Evolutionary conservation across 1,284 basidiomycete genomes (phyloP).

Genomic region (Sporisorium scitamineum): DNA sequence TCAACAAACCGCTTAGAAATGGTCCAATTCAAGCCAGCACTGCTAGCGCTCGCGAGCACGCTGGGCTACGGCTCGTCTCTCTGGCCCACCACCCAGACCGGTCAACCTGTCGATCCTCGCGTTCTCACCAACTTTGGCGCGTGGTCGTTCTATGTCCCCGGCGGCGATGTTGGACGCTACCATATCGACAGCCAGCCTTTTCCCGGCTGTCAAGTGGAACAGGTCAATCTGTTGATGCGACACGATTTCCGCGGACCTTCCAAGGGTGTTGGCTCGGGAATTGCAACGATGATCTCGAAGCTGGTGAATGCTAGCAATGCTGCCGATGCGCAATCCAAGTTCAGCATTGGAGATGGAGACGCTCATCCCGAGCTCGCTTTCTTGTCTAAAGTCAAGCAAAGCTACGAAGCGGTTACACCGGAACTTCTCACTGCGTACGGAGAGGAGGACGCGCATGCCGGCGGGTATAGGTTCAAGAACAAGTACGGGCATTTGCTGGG

Average conservation of each 20-base stretch:
- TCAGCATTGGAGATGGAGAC: constrained; percentile 14
- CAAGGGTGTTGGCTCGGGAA: constrained; percentile 20
- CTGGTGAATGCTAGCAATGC: constrained; percentile 18
- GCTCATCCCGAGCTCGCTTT: constrained; percentile 23
- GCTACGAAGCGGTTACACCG: constrained; percentile 17
- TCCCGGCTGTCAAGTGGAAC: constrained; percentile 18
- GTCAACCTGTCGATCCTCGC: constrained; percentile 15
- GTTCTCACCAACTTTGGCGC: constrained; percentile 25
- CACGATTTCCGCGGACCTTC: constrained; percentile 34
- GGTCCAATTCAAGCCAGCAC: constrained; percentile 15
- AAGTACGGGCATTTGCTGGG: constrained; percentile 20
- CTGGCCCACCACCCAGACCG: constrained; percentile 21
- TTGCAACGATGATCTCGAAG: constrained; percentile 24
- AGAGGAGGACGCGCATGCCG: constrained; percentile 16
- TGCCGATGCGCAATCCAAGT: constrained; percentile 7
- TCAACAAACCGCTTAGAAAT: too few species aligned
- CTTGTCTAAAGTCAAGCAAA: constrained; percentile 11
- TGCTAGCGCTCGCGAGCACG: constrained; percentile 19
- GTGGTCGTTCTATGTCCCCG: constrained; percentile 30
- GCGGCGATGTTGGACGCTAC: constrained; percentile 19
- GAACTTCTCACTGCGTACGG: constrained; percentile 30
- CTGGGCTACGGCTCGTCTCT: constrained; percentile 24
- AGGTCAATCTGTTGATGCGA: constrained; percentile 29
- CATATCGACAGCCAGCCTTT: constrained; percentile 6
- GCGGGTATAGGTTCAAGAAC: constrained; percentile 22